phyloP scores from a whole-genome alignment of 495 filamentous ascomycete species.

The Talaromyces proteolyticus region DNA sequence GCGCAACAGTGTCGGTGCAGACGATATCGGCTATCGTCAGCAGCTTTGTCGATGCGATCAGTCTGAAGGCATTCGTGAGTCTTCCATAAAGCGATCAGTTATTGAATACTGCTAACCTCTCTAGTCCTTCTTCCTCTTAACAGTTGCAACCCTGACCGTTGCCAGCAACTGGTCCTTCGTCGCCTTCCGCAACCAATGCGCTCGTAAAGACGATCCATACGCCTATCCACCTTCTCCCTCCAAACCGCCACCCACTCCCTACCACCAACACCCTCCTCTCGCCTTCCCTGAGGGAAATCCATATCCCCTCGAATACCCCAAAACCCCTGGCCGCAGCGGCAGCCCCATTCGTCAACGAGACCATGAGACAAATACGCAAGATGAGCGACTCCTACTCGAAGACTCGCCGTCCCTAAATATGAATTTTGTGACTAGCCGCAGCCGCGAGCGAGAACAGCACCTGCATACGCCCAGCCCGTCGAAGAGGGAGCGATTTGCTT shows the following conservation, averaged over 20 bases:
- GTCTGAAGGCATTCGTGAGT: constrained; percentile 65
- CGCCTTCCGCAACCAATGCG: constrained; percentile 32
- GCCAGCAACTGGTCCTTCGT: constrained; percentile 44
- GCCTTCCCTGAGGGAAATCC: constrained; percentile 80
- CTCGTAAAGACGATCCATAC: constrained; percentile 24
- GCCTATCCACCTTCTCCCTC: constrained; percentile 16
- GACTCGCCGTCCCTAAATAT: constrained; percentile 19
- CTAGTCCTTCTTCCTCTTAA: constrained; percentile 35
- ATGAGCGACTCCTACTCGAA: constrained; percentile 30
- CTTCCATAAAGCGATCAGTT: background rate
- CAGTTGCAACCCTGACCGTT: constrained; percentile 34
- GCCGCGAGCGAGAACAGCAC: constrained; percentile 27
- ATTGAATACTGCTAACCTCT: constrained; percentile 11
- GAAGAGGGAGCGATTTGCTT: constrained; percentile 16
- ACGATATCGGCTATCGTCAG: constrained; percentile 81
- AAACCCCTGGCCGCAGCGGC: background rate
- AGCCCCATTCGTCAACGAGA: constrained; percentile 14
- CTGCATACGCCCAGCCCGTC: constrained; percentile 33
- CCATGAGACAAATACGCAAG: constrained; percentile 10
- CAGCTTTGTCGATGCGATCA: constrained; percentile 63
- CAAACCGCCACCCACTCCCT: constrained; percentile 16
- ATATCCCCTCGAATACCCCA: constrained; percentile 74
- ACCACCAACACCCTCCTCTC: constrained; percentile 46
- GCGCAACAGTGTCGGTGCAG: constrained; percentile 62
- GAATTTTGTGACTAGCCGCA: constrained; percentile 29